Evolutionary conservation across 495 filamentous ascomycete genomes (phyloP).

Genomic region (Neurospora tetrasperma): DNA sequence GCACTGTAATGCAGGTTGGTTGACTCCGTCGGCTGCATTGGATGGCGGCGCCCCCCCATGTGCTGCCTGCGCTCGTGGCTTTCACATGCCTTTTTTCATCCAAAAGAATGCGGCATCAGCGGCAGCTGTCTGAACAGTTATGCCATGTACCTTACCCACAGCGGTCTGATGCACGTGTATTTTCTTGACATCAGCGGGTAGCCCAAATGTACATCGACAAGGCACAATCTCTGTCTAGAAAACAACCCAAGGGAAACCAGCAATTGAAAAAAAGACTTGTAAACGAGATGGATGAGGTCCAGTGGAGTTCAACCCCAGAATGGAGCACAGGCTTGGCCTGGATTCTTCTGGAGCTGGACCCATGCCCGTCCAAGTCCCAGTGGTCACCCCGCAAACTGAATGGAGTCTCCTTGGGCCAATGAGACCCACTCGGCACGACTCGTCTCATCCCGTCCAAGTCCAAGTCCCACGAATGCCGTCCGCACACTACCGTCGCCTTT

Average conservation of each 20-base stretch:
- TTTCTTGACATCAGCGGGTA: no score
- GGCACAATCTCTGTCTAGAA: not conserved
- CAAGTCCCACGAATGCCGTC: not conserved
- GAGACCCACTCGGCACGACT: not conserved
- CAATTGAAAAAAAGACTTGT: not conserved
- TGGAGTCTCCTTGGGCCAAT: not conserved
- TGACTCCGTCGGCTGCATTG: not conserved
- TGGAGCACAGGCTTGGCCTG: not conserved
- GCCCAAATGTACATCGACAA: not conserved
- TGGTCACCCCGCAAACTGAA: not conserved
- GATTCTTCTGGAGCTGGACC: not conserved
- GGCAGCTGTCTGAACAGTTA: not conserved
- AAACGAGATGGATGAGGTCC: not conserved
- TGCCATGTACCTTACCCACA: not conserved
- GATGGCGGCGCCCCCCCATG: not conserved
- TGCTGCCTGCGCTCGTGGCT: not conserved
- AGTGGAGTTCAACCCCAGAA: not conserved
- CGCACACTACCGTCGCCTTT: not conserved
- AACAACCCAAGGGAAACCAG: not conserved
- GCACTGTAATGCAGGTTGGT: not conserved
- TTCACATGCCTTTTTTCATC: not conserved
- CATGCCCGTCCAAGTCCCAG: not conserved
- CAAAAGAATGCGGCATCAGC: not conserved
- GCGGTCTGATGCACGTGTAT: not conserved
- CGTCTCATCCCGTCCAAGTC: not conserved